Evolutionary conservation across 1,284 basidiomycete species (phyloP), one percentile per base, ranked within the genome.

Genomic region (Thelephora terrestris): DNA sequence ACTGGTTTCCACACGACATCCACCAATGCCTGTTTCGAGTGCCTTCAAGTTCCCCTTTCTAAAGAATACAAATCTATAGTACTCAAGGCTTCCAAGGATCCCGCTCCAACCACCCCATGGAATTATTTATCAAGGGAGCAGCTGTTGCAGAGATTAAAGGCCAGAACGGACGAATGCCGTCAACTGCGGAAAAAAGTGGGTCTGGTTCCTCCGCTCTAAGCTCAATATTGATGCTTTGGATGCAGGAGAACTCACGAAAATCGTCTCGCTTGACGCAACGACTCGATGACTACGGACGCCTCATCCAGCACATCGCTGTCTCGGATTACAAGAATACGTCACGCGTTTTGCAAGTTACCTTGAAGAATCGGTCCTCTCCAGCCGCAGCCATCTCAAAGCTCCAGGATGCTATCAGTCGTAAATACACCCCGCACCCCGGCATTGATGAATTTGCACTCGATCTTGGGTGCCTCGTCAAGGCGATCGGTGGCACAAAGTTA

Each of bases 61-160:
- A 18, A 43, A 47, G 50, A 38, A 47, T 47, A 3, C 57, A 59
- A 38, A 59, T 58, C 6, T 54, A 58, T 50, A 53, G 54, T 24
- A 59, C 54, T 37, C 40, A 43, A 27, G 45, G 25, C 25, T 27
- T 27, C 25, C 4, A 27, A 27, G 4, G 9, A 27, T 27, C 25
- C 47, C 2, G 18, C 12, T 2, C 10, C 17, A 7, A 63, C 51
- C 59, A 63, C 46, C 42, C 25, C 25, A 27, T 27, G 25, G 25
- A 9, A 27, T 9, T 27, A 27, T 9, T 9, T 27, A 5, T 27
- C 25, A 4, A 5, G 25, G 25, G 25, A 27, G 25, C 25, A 27
- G 25, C 5, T 27, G 4, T 27, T 27, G 25, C 25, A 27, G 9
- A 27, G 25, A 9, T 27, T 27, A 27, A 27, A 27, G 25, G 25